phyloP scores from a whole-genome alignment of 345 rosid species.

The Viola odorata region DNA sequence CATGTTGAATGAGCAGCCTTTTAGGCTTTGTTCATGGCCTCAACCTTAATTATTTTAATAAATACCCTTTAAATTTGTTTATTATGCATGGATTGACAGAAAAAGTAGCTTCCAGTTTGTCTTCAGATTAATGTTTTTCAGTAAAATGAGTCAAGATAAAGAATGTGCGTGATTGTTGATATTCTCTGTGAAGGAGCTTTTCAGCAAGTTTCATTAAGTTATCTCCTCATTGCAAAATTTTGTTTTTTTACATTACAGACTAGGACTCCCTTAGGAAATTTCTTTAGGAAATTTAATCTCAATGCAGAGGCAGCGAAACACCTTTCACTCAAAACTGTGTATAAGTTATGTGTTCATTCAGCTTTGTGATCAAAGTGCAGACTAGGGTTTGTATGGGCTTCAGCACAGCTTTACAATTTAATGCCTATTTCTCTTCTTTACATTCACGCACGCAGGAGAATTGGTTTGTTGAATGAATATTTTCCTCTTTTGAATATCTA shows the following conservation, averaged over 20 bases:
- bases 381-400: neutral
- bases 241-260: neutral
- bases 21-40: neutral
- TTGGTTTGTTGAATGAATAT: conserved; percentile 1
- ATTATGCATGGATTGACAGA: too few relatives aligned
- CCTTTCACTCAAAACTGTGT: neutral
- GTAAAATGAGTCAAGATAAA: neutral
- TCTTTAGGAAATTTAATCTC: neutral
- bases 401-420: neutral
- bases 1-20: neutral
- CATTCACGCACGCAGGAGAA: neutral
- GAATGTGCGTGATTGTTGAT: neutral
- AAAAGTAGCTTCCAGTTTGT: neutral
- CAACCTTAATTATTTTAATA: neutral
- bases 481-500: conserved; percentile 18
- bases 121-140: neutral
- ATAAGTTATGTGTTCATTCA: neutral
- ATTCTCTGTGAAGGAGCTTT: neutral
- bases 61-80: neutral
- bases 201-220: neutral
- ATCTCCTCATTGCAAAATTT: neutral
- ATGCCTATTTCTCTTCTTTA: conserved; percentile 4
- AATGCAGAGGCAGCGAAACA: neutral
- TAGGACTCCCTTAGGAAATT: neutral
- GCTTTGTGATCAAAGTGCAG: neutral